Conservation (phyloP, 345 rosid species). For the Eucalyptus melliodora region DNA sequence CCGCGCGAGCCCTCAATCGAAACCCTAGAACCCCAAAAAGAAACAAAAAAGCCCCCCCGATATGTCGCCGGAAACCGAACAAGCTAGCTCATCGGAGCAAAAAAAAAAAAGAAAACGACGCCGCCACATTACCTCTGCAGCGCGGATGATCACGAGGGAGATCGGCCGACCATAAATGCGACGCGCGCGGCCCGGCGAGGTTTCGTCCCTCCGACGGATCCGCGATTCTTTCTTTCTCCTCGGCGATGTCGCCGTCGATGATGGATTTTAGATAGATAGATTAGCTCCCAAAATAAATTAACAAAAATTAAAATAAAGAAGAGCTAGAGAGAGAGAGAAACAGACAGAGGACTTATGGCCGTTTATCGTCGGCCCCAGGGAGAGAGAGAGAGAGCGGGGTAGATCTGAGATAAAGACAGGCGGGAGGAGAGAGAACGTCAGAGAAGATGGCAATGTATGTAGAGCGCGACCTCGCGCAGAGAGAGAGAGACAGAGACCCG, state of each 20-base stretch:
- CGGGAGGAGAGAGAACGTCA: background rate
- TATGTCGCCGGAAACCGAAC: background rate
- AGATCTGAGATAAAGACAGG: background rate
- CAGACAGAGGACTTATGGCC: background rate
- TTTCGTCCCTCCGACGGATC: background rate
- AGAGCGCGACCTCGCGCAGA: background rate
- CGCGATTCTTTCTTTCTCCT: background rate
- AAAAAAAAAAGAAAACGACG: background rate
- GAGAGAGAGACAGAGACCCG: background rate
- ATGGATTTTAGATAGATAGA: background rate
- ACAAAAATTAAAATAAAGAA: background rate
- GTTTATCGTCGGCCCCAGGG: slow-evolving; percentile 5
- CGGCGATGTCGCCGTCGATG: background rate
- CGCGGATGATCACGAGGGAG: slow-evolving; percentile 17
- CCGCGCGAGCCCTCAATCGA: background rate
- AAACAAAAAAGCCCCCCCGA: fast-evolving
- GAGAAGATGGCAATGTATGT: background rate
- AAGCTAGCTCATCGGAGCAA: background rate
- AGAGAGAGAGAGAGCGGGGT: background rate
- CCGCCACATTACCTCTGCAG: background rate
- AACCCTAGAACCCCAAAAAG: background rate
- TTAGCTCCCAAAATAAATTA: background rate
- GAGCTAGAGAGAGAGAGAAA: background rate
- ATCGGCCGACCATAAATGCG: slow-evolving; percentile 39
- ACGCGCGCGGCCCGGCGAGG: background rate